Conservation (phyloP, 2,329 filamentous ascomycete genomes). For the Hyphodiscus sp. region DNA sequence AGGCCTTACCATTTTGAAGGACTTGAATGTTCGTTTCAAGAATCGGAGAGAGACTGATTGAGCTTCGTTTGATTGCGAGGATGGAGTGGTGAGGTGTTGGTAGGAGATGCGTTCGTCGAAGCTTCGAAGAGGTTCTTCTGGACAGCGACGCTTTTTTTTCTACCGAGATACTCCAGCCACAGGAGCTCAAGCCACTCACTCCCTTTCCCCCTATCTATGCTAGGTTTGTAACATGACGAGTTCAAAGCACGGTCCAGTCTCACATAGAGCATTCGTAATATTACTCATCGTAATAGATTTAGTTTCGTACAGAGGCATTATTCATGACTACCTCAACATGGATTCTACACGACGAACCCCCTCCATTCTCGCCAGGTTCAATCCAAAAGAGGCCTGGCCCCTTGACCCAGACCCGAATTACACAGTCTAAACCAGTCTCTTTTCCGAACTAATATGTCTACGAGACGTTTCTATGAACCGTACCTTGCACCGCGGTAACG, state of each 20-base stretch:
- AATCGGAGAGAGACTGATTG: background rate
- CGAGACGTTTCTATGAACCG: conserved; percentile 13
- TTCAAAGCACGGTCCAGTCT: too few species aligned
- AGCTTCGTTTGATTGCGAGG: background rate
- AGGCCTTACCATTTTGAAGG: conserved; percentile 20
- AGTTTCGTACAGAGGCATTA: background rate
- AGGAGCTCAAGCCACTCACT: background rate
- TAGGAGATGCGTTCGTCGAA: conserved; percentile 4
- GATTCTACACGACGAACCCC: too few species aligned
- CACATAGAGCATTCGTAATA: background rate
- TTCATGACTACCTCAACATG: background rate
- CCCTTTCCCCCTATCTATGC: background rate
- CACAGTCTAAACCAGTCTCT: conserved; percentile 23
- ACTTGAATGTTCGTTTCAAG: background rate
- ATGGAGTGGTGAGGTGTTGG: background rate
- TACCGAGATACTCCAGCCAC: conserved; percentile 1
- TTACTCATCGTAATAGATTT: background rate
- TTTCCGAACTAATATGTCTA: conserved; percentile 1
- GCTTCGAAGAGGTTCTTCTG: conserved; percentile 20
- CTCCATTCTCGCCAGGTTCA: background rate
- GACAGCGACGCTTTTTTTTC: conserved; percentile 1
- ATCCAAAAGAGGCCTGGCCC: conserved; percentile 3
- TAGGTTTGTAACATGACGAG: too few species aligned
- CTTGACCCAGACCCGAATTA: conserved; percentile 6
- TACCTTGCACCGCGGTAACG: conserved; percentile 1